Base-by-base conservation (phyloP, 371 early-diverging fungal genomes). In the Mucor racemosus region DNA sequence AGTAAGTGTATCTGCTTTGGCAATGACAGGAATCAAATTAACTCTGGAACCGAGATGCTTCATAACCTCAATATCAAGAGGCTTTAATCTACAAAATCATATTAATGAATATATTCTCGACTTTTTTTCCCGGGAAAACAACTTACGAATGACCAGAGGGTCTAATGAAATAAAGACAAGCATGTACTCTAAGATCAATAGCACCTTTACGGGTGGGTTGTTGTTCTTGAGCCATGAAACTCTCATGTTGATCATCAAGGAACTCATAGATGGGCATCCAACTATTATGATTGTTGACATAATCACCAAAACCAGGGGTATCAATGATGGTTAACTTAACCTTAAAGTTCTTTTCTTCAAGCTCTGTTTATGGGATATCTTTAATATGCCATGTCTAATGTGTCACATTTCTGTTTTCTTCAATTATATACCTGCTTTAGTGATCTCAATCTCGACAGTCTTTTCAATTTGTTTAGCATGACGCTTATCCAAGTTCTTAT, bases 201-300 rank as follows among this genome's bases (percentile, higher is more conserved):
- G 76, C 73, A 33, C 84, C 75, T 41, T 78, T 72, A 19, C 90
- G 75, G 19, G 83, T 74, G 21, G 84, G 76, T 46, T 83, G 80
- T 40, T 78, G 74, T 67, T 91, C 90, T 64, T 84, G 80, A 72
- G 88, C 86, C 88, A 97, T 89, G 74, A 92, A 94, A 57, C 82
- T 86, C 72, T 92, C 94, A 83, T 96, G 95, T 82, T 96, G 97
- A 70, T 95, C 94, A 74, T 97, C 95, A 60, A 99, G 87, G 76
- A 95, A 87, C 36, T 88, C 84, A 62, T 89, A 79, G 66, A 90
- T 78, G 61, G 91, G 87, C 60, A 86, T 82, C 88, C 89, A 88
- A 67, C 86, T 88, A 63, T 88, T 81, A 69, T 81, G 69, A 77
- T 91, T 84, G 77, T 88, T 81, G 72, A 87, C 84, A 74, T 91